These are phyloP conservation scores for Coemansia sp. DNA, from an alignment of 192 early-diverging fungal species.

Conservation along the genomic window DNA sequence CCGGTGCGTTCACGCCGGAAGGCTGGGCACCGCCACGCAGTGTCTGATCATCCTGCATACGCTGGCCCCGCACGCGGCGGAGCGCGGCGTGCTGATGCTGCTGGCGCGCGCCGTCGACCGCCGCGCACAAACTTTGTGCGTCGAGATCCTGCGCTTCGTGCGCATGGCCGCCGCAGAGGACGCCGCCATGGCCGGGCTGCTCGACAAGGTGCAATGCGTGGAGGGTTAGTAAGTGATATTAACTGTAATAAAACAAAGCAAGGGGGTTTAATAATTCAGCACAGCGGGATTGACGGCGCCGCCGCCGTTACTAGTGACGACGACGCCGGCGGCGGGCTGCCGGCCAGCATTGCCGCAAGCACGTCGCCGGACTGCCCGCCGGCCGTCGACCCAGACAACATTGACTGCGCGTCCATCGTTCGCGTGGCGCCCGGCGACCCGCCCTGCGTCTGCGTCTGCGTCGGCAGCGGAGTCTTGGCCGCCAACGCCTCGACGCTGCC, in stretches of 20 bases:
- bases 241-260: background rate
- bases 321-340: too few species aligned
- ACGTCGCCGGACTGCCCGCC: too few species aligned
- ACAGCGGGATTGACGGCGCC: too few species aligned
- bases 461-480: too few species aligned
- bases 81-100: slow-evolving; percentile 27
- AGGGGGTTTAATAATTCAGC: background rate
- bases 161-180: slow-evolving; percentile 31
- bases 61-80: slow-evolving; percentile 61
- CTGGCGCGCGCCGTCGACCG: slow-evolving; percentile 14
- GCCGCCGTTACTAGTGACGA: too few species aligned
- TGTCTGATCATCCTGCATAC: slow-evolving; percentile 93
- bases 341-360: too few species aligned
- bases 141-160: slow-evolving; percentile 44
- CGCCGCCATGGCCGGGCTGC: slow-evolving; percentile 8
- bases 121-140: slow-evolving; percentile 15
- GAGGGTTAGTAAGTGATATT: too few species aligned
- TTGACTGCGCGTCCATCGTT: background rate
- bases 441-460: too few species aligned
- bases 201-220: slow-evolving; percentile 1
- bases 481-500: too few species aligned
- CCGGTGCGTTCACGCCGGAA: slow-evolving; percentile 65
- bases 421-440: too few species aligned
- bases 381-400: too few species aligned
- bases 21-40: slow-evolving; percentile 83